Conservation (phyloP, 257 asterid species). For the Oldenlandia corymbosa region DNA sequence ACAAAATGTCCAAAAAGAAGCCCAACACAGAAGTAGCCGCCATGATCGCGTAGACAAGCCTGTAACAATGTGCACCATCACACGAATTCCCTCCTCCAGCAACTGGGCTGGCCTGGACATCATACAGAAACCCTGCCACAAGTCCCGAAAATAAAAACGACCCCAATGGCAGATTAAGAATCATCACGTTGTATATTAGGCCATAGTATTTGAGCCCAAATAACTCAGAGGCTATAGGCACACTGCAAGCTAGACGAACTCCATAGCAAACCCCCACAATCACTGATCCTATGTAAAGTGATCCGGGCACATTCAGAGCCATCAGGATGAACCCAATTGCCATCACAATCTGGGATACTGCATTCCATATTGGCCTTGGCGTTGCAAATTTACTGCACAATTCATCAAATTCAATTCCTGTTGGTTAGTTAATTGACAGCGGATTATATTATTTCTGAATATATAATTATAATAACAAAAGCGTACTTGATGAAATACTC, state of each 20-base stretch:
- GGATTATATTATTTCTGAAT: too few species aligned
- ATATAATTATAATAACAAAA: too few species aligned
- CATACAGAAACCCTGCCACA: conserved; percentile 62
- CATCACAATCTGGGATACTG: conserved; percentile 68
- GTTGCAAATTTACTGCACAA: conserved; percentile 43
- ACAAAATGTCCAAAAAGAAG: conserved; percentile 43
- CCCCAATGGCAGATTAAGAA: conserved; percentile 65
- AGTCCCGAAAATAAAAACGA: conserved; percentile 74
- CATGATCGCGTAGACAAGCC: conserved; percentile 58
- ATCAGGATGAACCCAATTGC: conserved; percentile 48
- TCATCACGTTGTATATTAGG: conserved; percentile 62
- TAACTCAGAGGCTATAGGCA: conserved; percentile 65
- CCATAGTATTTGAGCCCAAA: conserved; percentile 76
- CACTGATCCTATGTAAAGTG: conserved; percentile 61
- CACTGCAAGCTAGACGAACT: conserved; percentile 51
- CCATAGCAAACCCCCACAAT: conserved; percentile 69
- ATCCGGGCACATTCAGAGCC: conserved; percentile 64
- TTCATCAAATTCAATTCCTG: neutral
- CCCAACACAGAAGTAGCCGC: conserved; percentile 49
- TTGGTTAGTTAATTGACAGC: too few species aligned
- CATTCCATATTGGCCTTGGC: conserved; percentile 78
- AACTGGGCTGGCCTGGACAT: conserved; percentile 42
- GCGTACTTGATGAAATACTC: conserved; percentile 24
- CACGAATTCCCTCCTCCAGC: conserved; percentile 63
- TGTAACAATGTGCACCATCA: conserved; percentile 58